Evolutionary conservation across 371 early-diverging fungal species (phyloP).

Genomic region (Capillidium heterosporum): DNA sequence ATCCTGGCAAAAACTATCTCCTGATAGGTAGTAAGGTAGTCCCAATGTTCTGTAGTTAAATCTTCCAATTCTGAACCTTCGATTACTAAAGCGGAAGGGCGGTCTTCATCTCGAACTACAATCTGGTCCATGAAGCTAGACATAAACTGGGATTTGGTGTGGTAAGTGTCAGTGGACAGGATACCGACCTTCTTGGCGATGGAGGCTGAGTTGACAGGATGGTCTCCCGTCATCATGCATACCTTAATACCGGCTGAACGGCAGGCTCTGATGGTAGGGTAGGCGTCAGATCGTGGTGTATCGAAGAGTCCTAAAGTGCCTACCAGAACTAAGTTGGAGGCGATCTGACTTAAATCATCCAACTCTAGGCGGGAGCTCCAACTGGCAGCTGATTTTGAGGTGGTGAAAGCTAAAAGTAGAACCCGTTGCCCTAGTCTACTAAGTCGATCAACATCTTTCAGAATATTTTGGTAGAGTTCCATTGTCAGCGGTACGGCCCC

Average conservation of each 20-base stretch:
- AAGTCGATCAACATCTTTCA: conserved; percentile 20
- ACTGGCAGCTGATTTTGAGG: not conserved
- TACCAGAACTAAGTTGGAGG: conserved; percentile 30
- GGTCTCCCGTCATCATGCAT: conserved; percentile 63
- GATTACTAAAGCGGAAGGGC: conserved; percentile 18
- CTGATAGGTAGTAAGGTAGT: conserved; percentile 31
- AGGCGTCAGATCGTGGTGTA: conserved; percentile 48
- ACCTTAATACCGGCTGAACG: conserved; percentile 50
- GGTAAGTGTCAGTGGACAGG: conserved; percentile 13
- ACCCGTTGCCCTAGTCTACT: conserved; percentile 45
- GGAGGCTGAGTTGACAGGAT: conserved; percentile 42
- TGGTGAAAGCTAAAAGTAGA: conserved; percentile 17
- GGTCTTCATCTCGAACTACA: no score
- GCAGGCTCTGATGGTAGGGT: conserved; percentile 26
- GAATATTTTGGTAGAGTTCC: conserved; percentile 16
- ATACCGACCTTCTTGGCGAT: conserved; percentile 51
- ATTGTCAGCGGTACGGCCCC: not conserved
- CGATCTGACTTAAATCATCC: conserved; percentile 10
- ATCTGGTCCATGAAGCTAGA: no score
- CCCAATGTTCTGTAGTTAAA: conserved; percentile 32
- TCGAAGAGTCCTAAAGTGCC: conserved; percentile 53
- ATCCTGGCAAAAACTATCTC: conserved; percentile 74
- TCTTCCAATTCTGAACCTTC: conserved; percentile 29
- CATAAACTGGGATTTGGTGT: not conserved
- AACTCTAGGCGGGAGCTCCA: not conserved